Conservation (phyloP, 2,329 filamentous ascomycete species). For the Hypocreales sp. region DNA sequence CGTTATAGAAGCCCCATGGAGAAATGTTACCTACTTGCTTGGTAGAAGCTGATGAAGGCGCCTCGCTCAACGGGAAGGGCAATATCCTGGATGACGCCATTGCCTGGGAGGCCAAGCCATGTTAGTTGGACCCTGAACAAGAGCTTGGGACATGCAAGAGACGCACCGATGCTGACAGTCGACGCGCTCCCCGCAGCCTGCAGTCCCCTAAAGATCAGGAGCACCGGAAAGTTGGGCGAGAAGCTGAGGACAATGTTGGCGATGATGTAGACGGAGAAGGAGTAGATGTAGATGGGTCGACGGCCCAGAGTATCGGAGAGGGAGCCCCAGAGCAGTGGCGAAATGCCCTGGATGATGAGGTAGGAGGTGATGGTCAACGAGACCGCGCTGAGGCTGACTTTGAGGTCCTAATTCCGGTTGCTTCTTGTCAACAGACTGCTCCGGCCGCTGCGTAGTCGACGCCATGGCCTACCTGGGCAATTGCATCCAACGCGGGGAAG, state of each 20-base stretch:
- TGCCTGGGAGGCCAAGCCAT: too few species aligned
- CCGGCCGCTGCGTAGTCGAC: background rate
- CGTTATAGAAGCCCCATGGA: too few species aligned
- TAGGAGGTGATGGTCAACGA: conserved; percentile 29
- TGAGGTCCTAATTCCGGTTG: conserved; percentile 9
- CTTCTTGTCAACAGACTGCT: background rate
- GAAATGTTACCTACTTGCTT: conserved; percentile 5
- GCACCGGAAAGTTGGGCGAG: conserved; percentile 22
- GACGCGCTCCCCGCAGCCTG: conserved; percentile 9
- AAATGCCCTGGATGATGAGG: conserved; percentile 33
- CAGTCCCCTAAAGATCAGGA: conserved; percentile 24
- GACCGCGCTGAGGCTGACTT: conserved; percentile 14
- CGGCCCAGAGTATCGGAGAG: conserved; percentile 30
- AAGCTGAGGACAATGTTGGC: conserved; percentile 31
- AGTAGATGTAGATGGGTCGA: conserved; percentile 26
- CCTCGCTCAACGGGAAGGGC: conserved; percentile 7
- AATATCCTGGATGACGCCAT: conserved; percentile 9
- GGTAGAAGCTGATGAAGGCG: conserved; percentile 7
- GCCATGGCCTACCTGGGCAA: conserved; percentile 13
- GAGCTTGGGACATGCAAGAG: background rate
- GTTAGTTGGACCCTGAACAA: too few species aligned
- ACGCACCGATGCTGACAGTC: conserved; percentile 8
- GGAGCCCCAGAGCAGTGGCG: conserved; percentile 30
- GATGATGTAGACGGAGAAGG: conserved; percentile 28
- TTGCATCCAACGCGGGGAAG: conserved; percentile 24